Base-by-base conservation (phyloP, 2,329 filamentous ascomycete species). In the Salinomyces thailandicus region DNA sequence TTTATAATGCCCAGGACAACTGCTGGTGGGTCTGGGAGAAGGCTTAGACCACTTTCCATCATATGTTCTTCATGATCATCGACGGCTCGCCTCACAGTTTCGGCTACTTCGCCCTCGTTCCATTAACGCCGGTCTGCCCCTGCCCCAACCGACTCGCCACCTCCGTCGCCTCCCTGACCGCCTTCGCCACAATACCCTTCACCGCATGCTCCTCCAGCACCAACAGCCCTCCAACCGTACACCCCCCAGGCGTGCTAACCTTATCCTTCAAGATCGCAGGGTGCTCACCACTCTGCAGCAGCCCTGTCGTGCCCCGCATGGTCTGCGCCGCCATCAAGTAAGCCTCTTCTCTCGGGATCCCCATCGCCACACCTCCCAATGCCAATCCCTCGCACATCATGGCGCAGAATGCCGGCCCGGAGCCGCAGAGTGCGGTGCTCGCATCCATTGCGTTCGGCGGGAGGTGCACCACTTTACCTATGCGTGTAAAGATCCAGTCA, bases 331-430 rank as follows among this genome's bases (percentile, higher is more conserved):
- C 81, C 81, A 89, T 86, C 42, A 74, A 64, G 55, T 78, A 76
- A 1, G 82, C 82, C 54, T 86, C 81, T 2, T 71, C 72, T 32
- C 81, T 68, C 3, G 81, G 80, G 19, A 89, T 54, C 0, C 83
- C 83, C 77, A 85, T 84, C 11, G 82, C 81, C 1, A 89, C 80
- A 3, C 77, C 82, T 5, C 81, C 83, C 49, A 87, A 82, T 11
- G 82, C 76, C 31, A 81, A 72, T 5, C 79, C 80, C 60, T 89
- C 83, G 12, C 85, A 68, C 51, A 87, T 71, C 29, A 89, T 66
- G 1, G 81, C 73, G 48, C 83, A 84, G 61, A 86, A 86, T 1
- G 81, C 82, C 0, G 81, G 81, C 0, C 79, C 80, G 4, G 79
- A 81, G 5, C 80, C 81, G 52, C 79, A 84, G 5, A 89, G 69